phyloP scores from a whole-genome alignment of 2,329 filamentous ascomycete species.

The Aspergillus pseudotamarii region DNA sequence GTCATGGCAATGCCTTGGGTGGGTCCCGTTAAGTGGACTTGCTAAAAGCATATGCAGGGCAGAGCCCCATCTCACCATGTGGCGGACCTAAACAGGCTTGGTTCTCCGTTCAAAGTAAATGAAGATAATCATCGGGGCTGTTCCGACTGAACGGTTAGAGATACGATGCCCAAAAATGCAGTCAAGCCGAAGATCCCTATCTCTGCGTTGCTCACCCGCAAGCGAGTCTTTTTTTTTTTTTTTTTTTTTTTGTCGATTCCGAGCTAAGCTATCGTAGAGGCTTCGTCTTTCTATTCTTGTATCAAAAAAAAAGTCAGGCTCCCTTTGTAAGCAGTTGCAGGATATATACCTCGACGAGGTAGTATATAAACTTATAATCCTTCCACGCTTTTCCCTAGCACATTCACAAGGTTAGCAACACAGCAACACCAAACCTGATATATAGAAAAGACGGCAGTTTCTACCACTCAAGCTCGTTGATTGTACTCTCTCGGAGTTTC shows the following conservation, averaged over 20 bases:
- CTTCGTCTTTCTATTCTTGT: slow-evolving; percentile 14
- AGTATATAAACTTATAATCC: slow-evolving; percentile 18
- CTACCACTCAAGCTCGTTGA: background rate
- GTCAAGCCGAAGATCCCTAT: slow-evolving; percentile 23
- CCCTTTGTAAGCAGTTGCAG: slow-evolving; percentile 4
- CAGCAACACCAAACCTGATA: background rate
- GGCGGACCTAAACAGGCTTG: slow-evolving; percentile 13
- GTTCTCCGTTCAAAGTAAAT: slow-evolving; percentile 5
- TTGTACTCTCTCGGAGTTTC: background rate
- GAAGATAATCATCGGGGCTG: slow-evolving; percentile 6
- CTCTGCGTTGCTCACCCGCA: slow-evolving; percentile 15
- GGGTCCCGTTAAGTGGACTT: slow-evolving; percentile 2
- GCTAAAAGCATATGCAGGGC: slow-evolving; percentile 12
- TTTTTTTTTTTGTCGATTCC: slow-evolving; percentile 6
- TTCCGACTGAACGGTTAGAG: slow-evolving; percentile 10
- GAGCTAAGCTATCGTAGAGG: slow-evolving; percentile 6
- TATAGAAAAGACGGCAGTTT: background rate
- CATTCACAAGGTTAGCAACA: slow-evolving; percentile 4
- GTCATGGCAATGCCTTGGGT: slow-evolving; percentile 4
- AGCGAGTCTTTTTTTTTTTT: background rate
- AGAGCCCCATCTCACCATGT: slow-evolving; percentile 15
- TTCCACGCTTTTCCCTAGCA: slow-evolving; percentile 4
- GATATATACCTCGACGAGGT: slow-evolving; percentile 1
- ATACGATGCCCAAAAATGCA: slow-evolving; percentile 11
- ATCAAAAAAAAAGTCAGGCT: slow-evolving; percentile 10